A percentile compares a stretch with the other conserved stretches of the same genome.
Conservation (phyloP, 129 eudicot genomes). For the Solidago caesia region DNA sequence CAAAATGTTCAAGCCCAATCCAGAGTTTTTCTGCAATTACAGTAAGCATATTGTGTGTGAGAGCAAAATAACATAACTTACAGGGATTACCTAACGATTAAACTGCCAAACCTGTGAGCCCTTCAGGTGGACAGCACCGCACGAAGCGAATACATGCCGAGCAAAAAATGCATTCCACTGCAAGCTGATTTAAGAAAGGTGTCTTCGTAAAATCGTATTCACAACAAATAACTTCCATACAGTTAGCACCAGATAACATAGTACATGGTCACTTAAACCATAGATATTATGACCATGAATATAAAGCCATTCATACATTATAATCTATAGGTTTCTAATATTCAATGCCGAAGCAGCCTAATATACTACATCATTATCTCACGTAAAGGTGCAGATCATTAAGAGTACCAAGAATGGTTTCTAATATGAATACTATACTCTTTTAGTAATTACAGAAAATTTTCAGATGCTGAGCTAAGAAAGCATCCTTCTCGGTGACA, state of each 20-base stretch:
- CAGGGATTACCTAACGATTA: slow-evolving; percentile 20
- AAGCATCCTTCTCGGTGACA: background rate
- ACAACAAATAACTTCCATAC: slow-evolving; percentile 20
- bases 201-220: slow-evolving; percentile 18
- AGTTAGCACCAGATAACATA: slow-evolving; percentile 3
- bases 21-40: slow-evolving; percentile 73
- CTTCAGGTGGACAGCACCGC: slow-evolving; percentile 88
- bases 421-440: background rate
- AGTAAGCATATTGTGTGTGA: slow-evolving; percentile 7
- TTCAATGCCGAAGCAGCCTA: background rate
- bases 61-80: background rate
- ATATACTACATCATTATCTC: background rate
- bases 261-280: slow-evolving; percentile 11
- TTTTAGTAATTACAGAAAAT: background rate
- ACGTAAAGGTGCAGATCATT: background rate
- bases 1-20: slow-evolving; percentile 92
- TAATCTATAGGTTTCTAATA: background rate
- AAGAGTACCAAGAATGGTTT: background rate
- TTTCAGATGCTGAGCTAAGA: background rate
- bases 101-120: slow-evolving; percentile 68
- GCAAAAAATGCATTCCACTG: slow-evolving; percentile 96
- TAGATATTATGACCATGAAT: background rate
- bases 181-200: slow-evolving; percentile 53
- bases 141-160: slow-evolving; percentile 92
- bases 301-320: background rate